Evolutionary conservation across 805 yeast species (phyloP).

Genomic region (Ogataea nitratoaversa): DNA sequence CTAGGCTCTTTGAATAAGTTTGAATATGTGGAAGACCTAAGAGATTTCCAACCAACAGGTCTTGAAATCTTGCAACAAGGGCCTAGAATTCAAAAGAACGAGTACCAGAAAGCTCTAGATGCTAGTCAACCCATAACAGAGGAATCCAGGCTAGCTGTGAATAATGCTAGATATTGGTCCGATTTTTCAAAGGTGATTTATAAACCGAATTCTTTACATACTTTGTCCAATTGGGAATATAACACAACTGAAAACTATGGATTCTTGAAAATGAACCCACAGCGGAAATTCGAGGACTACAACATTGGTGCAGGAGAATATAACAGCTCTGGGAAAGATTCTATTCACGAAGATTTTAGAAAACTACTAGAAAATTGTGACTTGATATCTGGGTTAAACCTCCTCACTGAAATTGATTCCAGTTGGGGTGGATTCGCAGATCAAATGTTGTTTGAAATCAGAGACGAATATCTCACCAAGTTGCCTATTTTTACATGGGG

Average conservation of each 20-base stretch:
- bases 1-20: conserved; percentile 60
- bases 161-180: conserved; percentile 66
- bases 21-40: conserved; percentile 38
- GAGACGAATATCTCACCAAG: conserved; percentile 68
- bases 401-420: conserved; percentile 65
- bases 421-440: conserved; percentile 82
- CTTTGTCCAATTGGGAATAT: conserved; percentile 57
- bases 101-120: conserved; percentile 65
- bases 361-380: conserved; percentile 72
- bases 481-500: conserved; percentile 45
- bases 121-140: conserved; percentile 32
- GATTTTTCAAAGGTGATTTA: conserved; percentile 69
- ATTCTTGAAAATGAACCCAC: conserved; percentile 20
- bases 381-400: conserved; percentile 62
- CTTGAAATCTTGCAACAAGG: conserved; percentile 23
- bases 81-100: conserved; percentile 40
- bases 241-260: conserved; percentile 32
- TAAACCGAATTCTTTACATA: conserved; percentile 54
- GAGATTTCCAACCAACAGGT: conserved; percentile 10
- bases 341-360: conserved; percentile 57
- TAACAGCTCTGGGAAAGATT: conserved; percentile 39
- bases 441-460: conserved; percentile 46
- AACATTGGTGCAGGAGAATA: conserved; percentile 63
- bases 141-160: conserved; percentile 26
- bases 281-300: conserved; percentile 40